Conservation (phyloP, 192 early-diverging fungal species). For the Coemansia sp. region DNA sequence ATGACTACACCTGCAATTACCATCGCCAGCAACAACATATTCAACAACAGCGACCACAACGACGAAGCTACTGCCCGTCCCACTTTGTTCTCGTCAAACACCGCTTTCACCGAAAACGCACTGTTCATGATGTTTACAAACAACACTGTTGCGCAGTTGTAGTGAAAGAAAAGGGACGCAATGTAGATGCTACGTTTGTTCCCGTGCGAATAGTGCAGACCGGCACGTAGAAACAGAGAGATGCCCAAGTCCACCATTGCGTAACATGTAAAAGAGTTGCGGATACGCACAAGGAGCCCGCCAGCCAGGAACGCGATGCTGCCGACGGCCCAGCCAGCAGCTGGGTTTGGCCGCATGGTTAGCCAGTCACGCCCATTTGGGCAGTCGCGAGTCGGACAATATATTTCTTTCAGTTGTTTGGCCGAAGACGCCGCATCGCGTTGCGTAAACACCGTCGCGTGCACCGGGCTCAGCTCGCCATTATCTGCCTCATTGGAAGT, state of each 20-base stretch:
- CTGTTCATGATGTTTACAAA: conserved; percentile 1
- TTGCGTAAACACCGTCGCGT: not conserved
- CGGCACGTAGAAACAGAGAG: conserved; percentile 27
- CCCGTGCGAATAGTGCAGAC: conserved; percentile 11
- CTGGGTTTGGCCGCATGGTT: conserved; percentile 11
- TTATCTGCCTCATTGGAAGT: too few species aligned
- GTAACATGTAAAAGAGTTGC: conserved; percentile 9
- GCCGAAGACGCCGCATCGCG: not conserved
- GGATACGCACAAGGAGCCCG: not conserved
- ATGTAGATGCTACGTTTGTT: conserved; percentile 26
- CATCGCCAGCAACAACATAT: conserved; percentile 1
- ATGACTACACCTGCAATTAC: conserved; percentile 7
- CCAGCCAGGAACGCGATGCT: conserved; percentile 10
- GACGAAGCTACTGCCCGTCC: not conserved
- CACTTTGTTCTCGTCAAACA: not conserved
- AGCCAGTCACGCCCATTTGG: conserved; percentile 33
- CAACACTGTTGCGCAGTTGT: not conserved
- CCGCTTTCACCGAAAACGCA: not conserved
- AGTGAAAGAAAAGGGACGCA: conserved; percentile 34
- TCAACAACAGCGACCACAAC: not conserved
- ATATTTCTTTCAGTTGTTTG: conserved; percentile 10
- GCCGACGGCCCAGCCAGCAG: conserved; percentile 24
- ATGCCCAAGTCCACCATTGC: conserved; percentile 17
- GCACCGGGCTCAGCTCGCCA: not conserved
- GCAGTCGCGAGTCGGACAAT: conserved; percentile 21